Base-by-base conservation (phyloP, 1,284 basidiomycete species). In the Cerioporus squamosus region DNA sequence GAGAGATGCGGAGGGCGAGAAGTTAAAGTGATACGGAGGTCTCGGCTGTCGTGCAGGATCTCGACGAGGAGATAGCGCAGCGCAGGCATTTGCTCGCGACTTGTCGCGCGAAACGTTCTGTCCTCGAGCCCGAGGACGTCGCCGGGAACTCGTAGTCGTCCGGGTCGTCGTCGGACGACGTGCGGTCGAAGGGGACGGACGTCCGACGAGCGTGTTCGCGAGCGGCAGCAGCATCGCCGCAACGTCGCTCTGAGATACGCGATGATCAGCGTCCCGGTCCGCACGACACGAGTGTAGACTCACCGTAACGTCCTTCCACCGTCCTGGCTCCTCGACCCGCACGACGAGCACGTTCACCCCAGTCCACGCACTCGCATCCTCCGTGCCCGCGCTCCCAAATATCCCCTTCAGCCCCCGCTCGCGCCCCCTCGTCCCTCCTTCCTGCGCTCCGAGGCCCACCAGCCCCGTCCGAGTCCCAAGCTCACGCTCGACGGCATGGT, bases 221-320 rank as follows among this genome's bases (percentile, higher is more conserved):
- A 60, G 59, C 48, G 59, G 59, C 18, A 39, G 38, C 23, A 62
- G 54, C 51, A 59, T 50, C 22, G 57, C 52, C 14, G 52, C 47
- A 47, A 62, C 26, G 44, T 62, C 61, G 22, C 36, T 42, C 61
- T 62, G 26, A n/a, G n/a, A n/a, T n/a, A n/a, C n/a, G n/a, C n/a
- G n/a, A n/a, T n/a, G n/a, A n/a, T n/a, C n/a, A n/a, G n/a, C n/a
- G n/a, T n/a, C n/a, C n/a, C n/a, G n/a, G n/a, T n/a, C n/a, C n/a
- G n/a, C n/a, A n/a, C n/a, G 29, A 18, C 29, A 36, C 18, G 9
- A 26, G 33, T 4, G 23, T 17, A 18, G 10, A 44, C 26, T 23
- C 49, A 63, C 61, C 49, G 61, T 63, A 38, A 60, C 55, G 23
- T 57, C 45, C n/a, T 22, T 14, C 61, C 61, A 63, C 10, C 45